Percentiles rank a stretch among this genome's conserved stretches.
Conservation (phyloP, 768 basidiomycete genomes). For the Cytidiella melzeri region DNA sequence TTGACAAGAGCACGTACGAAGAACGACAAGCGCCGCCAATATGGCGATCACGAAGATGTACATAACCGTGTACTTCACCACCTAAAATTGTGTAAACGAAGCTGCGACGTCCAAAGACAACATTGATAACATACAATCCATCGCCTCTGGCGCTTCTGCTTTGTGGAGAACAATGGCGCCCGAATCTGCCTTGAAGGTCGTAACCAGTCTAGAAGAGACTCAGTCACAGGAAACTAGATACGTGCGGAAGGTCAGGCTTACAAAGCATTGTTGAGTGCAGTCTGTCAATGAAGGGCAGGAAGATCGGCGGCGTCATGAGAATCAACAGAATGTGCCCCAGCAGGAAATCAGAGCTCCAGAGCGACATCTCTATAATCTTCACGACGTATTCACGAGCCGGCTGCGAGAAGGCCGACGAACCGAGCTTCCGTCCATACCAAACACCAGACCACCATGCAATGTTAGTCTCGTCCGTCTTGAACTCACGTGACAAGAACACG, state of each 20-base stretch:
- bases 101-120: conserved; percentile 1
- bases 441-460: conserved; percentile 99
- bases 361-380: conserved; percentile 96
- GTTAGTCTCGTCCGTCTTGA: conserved; percentile 98
- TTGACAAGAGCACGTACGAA: conserved; percentile 53
- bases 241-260: conserved; percentile 34
- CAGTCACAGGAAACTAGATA: conserved; percentile 4
- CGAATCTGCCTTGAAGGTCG: conserved; percentile 93
- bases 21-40: conserved; percentile 73
- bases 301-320: conserved; percentile 75
- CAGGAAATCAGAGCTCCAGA: conserved; percentile 95
- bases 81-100: conserved; percentile 31
- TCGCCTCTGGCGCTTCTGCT: conserved; percentile 86
- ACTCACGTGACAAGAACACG: conserved; percentile 92
- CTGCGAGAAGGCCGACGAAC: conserved; percentile 88
- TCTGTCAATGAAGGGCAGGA: conserved; percentile 85
- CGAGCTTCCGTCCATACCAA: conserved; percentile 94
- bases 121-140: conserved; percentile 62
- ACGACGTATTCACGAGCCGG: conserved; percentile 96
- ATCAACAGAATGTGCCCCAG: conserved; percentile 80
- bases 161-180: conserved; percentile 87
- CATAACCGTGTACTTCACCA: conserved; percentile 80
- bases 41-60: conserved; percentile 72
- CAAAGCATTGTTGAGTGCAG: conserved; percentile 92
- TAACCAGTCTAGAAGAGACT: conserved; percentile 70